Base-by-base conservation (phyloP, 805 yeast genomes). In the Teunomyces lycoperdinae region DNA sequence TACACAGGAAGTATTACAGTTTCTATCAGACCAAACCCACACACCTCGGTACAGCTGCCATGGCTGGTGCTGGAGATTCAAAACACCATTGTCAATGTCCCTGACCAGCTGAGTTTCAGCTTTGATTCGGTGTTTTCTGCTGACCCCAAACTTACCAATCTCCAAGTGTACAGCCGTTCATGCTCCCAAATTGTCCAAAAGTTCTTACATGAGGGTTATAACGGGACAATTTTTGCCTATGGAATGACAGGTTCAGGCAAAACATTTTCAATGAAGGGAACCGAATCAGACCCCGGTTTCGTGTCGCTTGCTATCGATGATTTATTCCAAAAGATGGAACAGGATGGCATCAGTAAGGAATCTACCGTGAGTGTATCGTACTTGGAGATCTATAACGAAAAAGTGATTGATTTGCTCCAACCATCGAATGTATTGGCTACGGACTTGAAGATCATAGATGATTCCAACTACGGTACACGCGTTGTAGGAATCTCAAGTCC, bases 221-320 rank as follows among this genome's bases (percentile, higher is more conserved):
- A 89, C 59, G 91, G 91, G 11, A 90, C 97, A 0, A 81, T 91
- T 0, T 89, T 92, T 63, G 97, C 98, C 0, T 89, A 89, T 59
- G 97, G 97, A 31, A 87, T 87, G 89, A 89, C 97, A 0, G 96
- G 96, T 0, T 85, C 95, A 1, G 97, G 97, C 9, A 89, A 89
- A 64, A 89, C 97, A 0, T 83, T 79, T 61, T 80, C 96, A 2
- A 89, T 89, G 96, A 84, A 84, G 52, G 96, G 96, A 28, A 71
- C 75, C 26, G 72, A 65, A 2, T 51, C 55, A 4, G 84, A 83
- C 51, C 83, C 84, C 0, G 96, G 96, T 3, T 74, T 89, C 43
- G 85, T 90, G 38, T 82, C 85, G 34, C 68, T 82, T 33, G 84
- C 92, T 4, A 83, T 84, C 9, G 71, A 75, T 47, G 78, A 79